Evolutionary conservation across 257 asterid genomes (phyloP), one percentile per base, ranked within the genome.

Genomic region (Fraxinus excelsior): DNA sequence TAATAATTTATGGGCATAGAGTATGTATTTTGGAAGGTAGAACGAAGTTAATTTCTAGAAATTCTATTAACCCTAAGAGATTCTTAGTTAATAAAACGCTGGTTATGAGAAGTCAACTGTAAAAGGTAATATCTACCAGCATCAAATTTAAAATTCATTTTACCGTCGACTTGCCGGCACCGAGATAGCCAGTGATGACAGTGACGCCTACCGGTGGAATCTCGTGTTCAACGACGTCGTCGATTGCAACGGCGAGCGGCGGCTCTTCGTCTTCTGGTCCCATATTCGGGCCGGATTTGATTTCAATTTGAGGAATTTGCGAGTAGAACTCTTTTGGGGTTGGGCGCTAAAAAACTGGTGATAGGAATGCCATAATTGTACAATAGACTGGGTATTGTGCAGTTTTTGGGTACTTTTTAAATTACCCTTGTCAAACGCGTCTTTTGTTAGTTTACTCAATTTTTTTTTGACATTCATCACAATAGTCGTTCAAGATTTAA

Each of bases 131-230:
- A 76, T 65, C 8, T 25, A 38, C 18, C 26, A 67, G 32, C 32
- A 23, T 8, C 26, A 6, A 21, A 3, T 8, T 70, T 5, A 1
- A n/a, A 3, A 19, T 16, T 60, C 53, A 40, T 16, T 85, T 81
- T 90, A 95, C 98, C 0, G 99, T 93, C n/a, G 99, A 95, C 86
- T 95, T 95, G 21, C 99, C 99, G 76, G 99, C 92, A 71, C 99
- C 97, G 68, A 95, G 96, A 81, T 95, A 95, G 49, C 98, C 99
- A 11, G 98, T 95, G 90, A 95, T 95, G 79, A 95, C 92, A 75
- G 99, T 93, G 80, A 95, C 91, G 73, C 97, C 99, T 44, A 95
- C 98, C 0, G 96, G 86, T 14, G 78, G 73, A 74, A n/a, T 19
- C n/a, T 44, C 65, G 7, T n/a, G 28, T 29, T 66, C 53, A n/a